phyloP scores from a whole-genome alignment of 345 rosid species.

The Eucalyptus regnans region DNA sequence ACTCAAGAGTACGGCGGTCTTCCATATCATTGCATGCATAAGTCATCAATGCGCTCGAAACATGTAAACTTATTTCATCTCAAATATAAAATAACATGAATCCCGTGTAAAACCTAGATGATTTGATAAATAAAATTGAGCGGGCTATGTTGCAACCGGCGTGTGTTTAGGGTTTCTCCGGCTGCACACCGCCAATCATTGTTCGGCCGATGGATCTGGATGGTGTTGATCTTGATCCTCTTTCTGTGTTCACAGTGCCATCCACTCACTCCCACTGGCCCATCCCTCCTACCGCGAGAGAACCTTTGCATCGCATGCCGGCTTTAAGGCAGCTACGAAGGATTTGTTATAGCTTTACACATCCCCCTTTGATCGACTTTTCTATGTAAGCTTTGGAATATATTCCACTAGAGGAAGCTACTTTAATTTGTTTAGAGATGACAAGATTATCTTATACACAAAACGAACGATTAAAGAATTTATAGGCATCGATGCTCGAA shows the following conservation, averaged over 20 bases:
- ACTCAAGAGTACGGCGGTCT: background rate
- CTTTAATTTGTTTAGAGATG: background rate
- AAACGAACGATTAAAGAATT: background rate
- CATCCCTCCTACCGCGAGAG: background rate
- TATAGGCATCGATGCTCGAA: background rate
- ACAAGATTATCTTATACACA: background rate
- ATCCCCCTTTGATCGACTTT: background rate
- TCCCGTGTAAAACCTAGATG: background rate
- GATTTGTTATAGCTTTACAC: background rate
- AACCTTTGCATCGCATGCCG: background rate
- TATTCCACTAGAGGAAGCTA: background rate
- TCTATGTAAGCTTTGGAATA: background rate
- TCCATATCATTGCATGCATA: background rate
- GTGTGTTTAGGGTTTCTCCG: background rate
- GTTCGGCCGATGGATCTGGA: background rate
- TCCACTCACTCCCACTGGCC: background rate
- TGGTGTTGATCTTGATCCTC: background rate
- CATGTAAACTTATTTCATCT: background rate
- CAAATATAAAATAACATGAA: fast-evolving
- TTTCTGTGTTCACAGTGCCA: background rate
- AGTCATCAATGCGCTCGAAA: fast-evolving
- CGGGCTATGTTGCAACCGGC: background rate
- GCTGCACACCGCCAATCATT: background rate
- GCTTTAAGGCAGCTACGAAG: background rate
- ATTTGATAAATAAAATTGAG: background rate